Conservation (phyloP, 768 basidiomycete species). For the Mycena vitilis region DNA sequence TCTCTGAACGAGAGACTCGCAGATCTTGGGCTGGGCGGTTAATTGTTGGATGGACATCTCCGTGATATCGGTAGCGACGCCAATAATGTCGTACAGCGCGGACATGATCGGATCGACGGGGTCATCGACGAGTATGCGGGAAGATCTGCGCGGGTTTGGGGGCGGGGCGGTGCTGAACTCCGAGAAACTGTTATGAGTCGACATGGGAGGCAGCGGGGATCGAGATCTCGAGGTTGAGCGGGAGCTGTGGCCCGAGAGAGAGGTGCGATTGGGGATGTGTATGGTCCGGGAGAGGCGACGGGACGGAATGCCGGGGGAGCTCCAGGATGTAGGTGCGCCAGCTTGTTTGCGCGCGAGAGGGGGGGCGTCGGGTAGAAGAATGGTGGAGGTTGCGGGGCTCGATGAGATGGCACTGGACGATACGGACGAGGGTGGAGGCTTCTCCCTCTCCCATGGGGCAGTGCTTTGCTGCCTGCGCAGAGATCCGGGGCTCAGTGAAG, state of each 20-base stretch:
- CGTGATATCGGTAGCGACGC: constrained; percentile 91
- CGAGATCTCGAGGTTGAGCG: constrained; percentile 95
- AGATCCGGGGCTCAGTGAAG: constrained; percentile 75
- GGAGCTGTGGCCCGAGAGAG: constrained; percentile 84
- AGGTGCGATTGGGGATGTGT: constrained; percentile 75
- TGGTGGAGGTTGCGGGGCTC: constrained; percentile 70
- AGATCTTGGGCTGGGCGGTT: constrained; percentile 85
- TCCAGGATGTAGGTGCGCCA: constrained; percentile 65
- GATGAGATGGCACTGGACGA: constrained; percentile 67
- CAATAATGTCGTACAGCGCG: constrained; percentile 91
- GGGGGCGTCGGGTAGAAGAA: constrained; percentile 71
- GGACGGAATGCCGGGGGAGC: constrained; percentile 66
- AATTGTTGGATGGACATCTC: constrained; percentile 92
- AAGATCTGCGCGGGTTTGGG: constrained; percentile 76
- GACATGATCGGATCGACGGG: constrained; percentile 91
- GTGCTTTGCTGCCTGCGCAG: constrained; percentile 75
- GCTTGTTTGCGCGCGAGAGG: constrained; percentile 71
- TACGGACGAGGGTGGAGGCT: constrained; percentile 63
- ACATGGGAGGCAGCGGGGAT: constrained; percentile 85
- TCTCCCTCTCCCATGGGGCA: constrained; percentile 81
- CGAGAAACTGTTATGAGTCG: constrained; percentile 74
- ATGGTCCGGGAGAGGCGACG: constrained; percentile 89
- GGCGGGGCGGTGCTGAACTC: constrained; percentile 57
- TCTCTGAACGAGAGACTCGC: constrained; percentile 88
- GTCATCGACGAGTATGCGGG: constrained; percentile 85